Conservation (phyloP, 345 rosid genomes). For the Hevea brasiliensis region DNA sequence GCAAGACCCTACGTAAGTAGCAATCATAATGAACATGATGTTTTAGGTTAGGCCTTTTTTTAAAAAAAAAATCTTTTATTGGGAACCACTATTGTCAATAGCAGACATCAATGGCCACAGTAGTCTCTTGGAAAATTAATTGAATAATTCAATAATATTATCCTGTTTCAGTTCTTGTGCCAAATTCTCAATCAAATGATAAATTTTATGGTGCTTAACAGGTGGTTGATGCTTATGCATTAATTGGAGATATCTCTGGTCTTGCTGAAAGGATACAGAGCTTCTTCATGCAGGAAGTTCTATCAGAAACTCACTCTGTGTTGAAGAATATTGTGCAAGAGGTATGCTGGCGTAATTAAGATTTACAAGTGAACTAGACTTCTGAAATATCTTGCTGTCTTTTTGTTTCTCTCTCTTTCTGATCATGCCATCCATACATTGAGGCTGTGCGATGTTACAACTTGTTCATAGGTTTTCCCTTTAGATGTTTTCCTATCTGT, state of each 20-base stretch:
- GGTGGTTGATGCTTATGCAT: slow-evolving; percentile 98
- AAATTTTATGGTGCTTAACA: slow-evolving; percentile 30
- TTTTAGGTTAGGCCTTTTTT: no score
- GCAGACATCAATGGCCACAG: not conserved
- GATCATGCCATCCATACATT: not conserved
- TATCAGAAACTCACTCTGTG: slow-evolving; percentile 80
- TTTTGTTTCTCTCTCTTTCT: not conserved
- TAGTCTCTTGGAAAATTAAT: not conserved
- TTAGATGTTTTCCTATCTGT: not conserved
- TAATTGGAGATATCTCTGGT: slow-evolving; percentile 95
- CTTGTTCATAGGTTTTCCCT: not conserved
- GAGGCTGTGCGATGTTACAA: slow-evolving; percentile 1
- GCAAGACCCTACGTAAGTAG: no score
- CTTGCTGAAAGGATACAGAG: slow-evolving; percentile 98
- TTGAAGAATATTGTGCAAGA: slow-evolving; percentile 73
- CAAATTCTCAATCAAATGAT: not conserved
- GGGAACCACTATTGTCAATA: not conserved
- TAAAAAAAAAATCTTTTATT: not conserved
- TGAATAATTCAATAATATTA: not conserved
- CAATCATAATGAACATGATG: no score
- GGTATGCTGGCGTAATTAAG: slow-evolving; percentile 45
- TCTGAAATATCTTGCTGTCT: not conserved
- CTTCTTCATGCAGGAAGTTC: slow-evolving; percentile 97
- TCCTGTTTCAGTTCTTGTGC: not conserved
- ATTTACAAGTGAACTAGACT: not conserved